A percentile compares a stretch with the other conserved stretches of the same genome.
phyloP scores from a whole-genome alignment of 441 rosid genomes.

The Mallotus japonicus region DNA sequence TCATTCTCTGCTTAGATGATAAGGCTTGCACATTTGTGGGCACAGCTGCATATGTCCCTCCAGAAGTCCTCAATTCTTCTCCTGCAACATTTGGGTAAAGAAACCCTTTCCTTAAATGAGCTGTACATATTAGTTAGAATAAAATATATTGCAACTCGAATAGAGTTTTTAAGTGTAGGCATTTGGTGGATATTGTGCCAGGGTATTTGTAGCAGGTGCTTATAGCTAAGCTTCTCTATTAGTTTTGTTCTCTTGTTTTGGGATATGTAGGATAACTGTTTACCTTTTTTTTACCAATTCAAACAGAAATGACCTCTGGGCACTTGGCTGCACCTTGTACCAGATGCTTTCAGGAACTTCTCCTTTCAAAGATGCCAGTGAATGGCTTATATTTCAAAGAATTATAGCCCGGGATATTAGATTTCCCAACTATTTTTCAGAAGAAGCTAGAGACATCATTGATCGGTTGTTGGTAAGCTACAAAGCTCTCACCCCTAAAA shows the following conservation, averaged over 20 bases:
- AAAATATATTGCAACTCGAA: background rate
- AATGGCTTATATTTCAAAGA: slow-evolving; percentile 98
- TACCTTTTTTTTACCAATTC: slow-evolving; percentile 37
- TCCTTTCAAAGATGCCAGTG: slow-evolving; percentile 98
- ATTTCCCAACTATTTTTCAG: slow-evolving; percentile 90
- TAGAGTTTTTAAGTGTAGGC: background rate
- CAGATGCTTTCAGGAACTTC: slow-evolving; percentile 99
- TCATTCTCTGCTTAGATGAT: slow-evolving; percentile 62
- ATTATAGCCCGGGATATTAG: slow-evolving; percentile 94
- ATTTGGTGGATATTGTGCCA: background rate
- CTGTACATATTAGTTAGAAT: background rate
- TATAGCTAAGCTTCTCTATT: slow-evolving; percentile 12
- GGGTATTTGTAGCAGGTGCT: background rate
- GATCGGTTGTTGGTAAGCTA: slow-evolving; percentile 77
- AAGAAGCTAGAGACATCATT: slow-evolving; percentile 84
- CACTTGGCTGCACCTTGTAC: slow-evolving; percentile 99
- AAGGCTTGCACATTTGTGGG: slow-evolving; percentile 98
- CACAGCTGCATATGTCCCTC: slow-evolving; percentile 99
- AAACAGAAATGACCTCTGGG: slow-evolving; percentile 99
- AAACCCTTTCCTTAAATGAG: slow-evolving; percentile 7
- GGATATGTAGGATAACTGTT: slow-evolving; percentile 36
- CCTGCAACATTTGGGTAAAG: slow-evolving; percentile 94
- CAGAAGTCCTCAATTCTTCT: slow-evolving; percentile 98
- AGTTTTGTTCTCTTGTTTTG: slow-evolving; percentile 19
- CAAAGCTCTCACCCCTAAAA: slow-evolving; percentile 21